phyloP scores from a whole-genome alignment of 345 rosid species.

The Microthlaspi erraticum region DNA sequence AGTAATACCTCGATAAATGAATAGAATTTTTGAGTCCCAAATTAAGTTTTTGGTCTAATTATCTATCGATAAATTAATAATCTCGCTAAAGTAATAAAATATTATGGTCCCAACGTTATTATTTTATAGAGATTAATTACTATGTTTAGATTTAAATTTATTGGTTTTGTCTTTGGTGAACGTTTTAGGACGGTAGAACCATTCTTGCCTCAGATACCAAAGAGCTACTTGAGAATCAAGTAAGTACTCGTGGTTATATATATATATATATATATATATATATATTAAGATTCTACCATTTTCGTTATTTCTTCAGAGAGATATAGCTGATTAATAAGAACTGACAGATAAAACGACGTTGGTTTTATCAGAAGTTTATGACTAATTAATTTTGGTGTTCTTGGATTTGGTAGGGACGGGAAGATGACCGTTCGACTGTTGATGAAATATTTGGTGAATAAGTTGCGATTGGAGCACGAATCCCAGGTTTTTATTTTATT shows the following conservation, averaged over 20 bases:
- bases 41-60: too few relatives aligned
- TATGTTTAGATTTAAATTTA: neutral
- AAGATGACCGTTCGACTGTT: constrained; percentile 90
- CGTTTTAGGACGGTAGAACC: constrained; percentile 64
- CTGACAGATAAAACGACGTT: constrained; percentile 22
- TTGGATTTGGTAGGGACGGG: constrained; percentile 75
- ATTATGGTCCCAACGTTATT: too few relatives aligned
- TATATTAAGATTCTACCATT: constrained; percentile 4
- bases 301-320: neutral
- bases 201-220: constrained; percentile 88
- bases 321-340: constrained; percentile 21
- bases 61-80: too few relatives aligned
- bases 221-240: constrained; percentile 99
- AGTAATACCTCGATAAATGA: too few relatives aligned
- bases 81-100: too few relatives aligned
- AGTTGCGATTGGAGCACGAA: constrained; percentile 91
- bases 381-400: constrained; percentile 33
- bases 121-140: too few relatives aligned
- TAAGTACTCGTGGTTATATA: constrained; percentile 39
- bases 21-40: too few relatives aligned
- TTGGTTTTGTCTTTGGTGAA: constrained; percentile 17
- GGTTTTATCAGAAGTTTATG: constrained; percentile 23
- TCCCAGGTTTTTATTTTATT: constrained; percentile 72
- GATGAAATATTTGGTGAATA: constrained; percentile 94
- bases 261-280: neutral